Conservation (phyloP, 1,139 yeast species). For the Pichia sp. region DNA sequence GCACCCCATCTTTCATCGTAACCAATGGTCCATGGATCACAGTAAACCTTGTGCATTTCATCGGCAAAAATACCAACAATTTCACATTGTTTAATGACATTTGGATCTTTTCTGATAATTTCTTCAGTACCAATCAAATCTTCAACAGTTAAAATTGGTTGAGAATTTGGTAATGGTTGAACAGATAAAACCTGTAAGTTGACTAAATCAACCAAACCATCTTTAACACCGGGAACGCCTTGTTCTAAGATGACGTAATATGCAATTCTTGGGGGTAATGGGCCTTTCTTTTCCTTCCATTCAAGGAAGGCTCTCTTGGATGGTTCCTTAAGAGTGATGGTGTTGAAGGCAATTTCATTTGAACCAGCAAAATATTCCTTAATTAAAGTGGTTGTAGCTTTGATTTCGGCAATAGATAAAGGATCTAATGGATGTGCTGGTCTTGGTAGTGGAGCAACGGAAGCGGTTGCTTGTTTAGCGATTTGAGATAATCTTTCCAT, state of each 20-base stretch:
- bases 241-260: constrained; percentile 56
- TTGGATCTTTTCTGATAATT: constrained; percentile 57
- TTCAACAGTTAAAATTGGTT: constrained; percentile 66
- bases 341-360: constrained; percentile 46
- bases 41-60: constrained; percentile 65
- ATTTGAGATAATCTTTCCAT: constrained; percentile 67
- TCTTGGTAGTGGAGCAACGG: constrained; percentile 42
- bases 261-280: constrained; percentile 59
- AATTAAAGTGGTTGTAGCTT: constrained; percentile 36
- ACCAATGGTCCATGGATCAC: constrained; percentile 85
- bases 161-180: constrained; percentile 48
- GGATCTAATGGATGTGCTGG: constrained; percentile 72
- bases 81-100: constrained; percentile 65
- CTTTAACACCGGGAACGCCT: constrained; percentile 55
- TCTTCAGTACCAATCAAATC: constrained; percentile 59
- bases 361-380: constrained; percentile 40
- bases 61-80: constrained; percentile 56
- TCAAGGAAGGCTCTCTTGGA: constrained; percentile 49
- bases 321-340: constrained; percentile 66
- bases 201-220: constrained; percentile 57
- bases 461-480: constrained; percentile 54
- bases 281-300: constrained; percentile 60
- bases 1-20: constrained; percentile 82
- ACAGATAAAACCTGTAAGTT: constrained; percentile 39
- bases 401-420: constrained; percentile 48